These are phyloP conservation scores for Mycena crocata DNA, from an alignment of 768 basidiomycete genomes.

Conservation along the genomic window DNA sequence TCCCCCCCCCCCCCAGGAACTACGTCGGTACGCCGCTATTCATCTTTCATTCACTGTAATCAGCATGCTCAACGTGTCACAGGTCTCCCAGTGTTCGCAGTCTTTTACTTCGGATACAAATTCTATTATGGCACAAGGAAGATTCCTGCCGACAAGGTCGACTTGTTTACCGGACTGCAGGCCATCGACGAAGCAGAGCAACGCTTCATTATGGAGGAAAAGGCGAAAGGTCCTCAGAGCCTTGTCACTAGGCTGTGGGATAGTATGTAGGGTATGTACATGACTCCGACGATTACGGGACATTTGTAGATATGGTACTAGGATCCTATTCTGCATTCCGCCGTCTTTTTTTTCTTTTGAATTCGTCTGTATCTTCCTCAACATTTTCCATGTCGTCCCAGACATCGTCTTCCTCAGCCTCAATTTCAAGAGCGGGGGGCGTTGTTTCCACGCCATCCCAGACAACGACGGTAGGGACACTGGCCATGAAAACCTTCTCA, in stretches of 20 bases:
- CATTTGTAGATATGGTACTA: neutral
- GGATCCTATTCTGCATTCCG: conserved; percentile 27
- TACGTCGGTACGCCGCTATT: conserved; percentile 47
- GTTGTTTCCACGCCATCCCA: conserved; percentile 62
- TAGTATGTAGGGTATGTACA: conserved; percentile 43
- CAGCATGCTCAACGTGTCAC: neutral
- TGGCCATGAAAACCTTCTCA: conserved; percentile 73
- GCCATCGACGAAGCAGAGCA: conserved; percentile 75
- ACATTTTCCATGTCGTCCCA: conserved; percentile 76
- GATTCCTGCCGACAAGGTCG: conserved; percentile 62
- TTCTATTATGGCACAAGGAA: conserved; percentile 47
- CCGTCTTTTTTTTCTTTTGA: conserved; percentile 38
- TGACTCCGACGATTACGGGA: neutral
- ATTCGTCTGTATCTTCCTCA: conserved; percentile 46
- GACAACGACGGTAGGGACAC: conserved; percentile 68
- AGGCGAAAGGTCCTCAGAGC: conserved; percentile 50
- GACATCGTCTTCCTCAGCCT: conserved; percentile 65
- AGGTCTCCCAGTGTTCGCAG: conserved; percentile 51
- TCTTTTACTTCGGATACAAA: conserved; percentile 57
- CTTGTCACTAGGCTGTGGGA: conserved; percentile 50
- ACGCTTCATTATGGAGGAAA: conserved; percentile 58
- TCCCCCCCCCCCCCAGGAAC: conserved; percentile 50
- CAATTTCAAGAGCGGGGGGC: conserved; percentile 25
- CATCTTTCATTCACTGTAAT: neutral
- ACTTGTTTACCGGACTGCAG: conserved; percentile 68